Percentiles rank a stretch among this genome's conserved stretches.
These are phyloP conservation scores for Teunomyces kruisii DNA, from an alignment of 805 yeast species.

Conservation along the genomic window DNA sequence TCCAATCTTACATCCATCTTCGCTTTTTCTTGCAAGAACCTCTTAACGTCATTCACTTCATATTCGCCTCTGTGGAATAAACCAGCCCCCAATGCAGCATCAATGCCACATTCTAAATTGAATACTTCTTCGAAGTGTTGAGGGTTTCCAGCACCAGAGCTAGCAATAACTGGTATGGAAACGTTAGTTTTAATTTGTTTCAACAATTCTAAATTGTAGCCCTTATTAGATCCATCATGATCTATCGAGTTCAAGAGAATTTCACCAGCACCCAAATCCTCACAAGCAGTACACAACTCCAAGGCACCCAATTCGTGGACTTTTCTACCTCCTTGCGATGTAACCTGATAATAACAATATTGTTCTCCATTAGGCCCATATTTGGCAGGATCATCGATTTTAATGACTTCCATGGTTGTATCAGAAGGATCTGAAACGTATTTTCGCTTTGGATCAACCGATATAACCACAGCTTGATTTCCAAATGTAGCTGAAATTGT, in stretches of 20 bases:
- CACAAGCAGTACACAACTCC: conserved; percentile 86
- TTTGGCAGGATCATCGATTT: conserved; percentile 49
- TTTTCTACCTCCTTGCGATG: conserved; percentile 96
- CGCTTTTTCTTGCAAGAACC: conserved; percentile 48
- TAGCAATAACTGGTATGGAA: conserved; percentile 90
- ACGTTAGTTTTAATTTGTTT: conserved; percentile 75
- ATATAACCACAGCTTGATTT: conserved; percentile 94
- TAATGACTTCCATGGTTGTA: conserved; percentile 61
- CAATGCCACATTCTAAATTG: conserved; percentile 67
- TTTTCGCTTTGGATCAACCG: conserved; percentile 94
- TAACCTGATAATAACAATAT: conserved; percentile 92
- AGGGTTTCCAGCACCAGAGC: conserved; percentile 97
- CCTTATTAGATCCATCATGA: conserved; percentile 94
- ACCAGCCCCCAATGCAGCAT: conserved; percentile 99
- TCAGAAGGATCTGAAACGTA: conserved; percentile 65
- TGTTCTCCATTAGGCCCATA: conserved; percentile 86
- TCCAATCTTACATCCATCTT: conserved; percentile 73
- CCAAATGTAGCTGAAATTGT: conserved; percentile 92
- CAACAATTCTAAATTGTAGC: conserved; percentile 86
- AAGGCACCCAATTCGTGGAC: conserved; percentile 81
- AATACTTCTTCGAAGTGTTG: conserved; percentile 89
- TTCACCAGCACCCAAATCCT: conserved; percentile 95
- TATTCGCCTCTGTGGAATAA: conserved; percentile 96
- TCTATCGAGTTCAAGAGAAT: conserved; percentile 90
- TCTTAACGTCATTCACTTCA: conserved; percentile 81